Base-by-base conservation (phyloP, 805 yeast genomes). In the Jamesozyma gamospora region DNA sequence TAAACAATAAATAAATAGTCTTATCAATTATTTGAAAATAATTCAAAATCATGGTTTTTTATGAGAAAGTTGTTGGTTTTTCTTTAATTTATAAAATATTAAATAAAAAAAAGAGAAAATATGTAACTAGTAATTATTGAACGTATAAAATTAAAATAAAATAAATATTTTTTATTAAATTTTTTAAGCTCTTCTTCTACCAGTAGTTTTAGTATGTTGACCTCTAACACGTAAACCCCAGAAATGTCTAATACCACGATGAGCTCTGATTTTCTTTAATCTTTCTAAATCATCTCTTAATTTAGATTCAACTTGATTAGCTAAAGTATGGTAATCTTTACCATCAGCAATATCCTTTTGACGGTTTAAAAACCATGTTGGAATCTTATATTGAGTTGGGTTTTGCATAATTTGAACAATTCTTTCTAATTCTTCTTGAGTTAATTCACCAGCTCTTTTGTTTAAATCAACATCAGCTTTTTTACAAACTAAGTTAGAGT, bases 161-260 rank as follows among this genome's bases (percentile, higher is more conserved):
- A 21, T 21, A 21, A 6, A 5, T 21, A n/a, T n/a, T n/a, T n/a
- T 6, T 21, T 21, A 16, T 30, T 35, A 18, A 17, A 32, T 50
- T n/a, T n/a, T n/a, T 56, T 60, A 61, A 53, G 51, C 49, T 60
- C 64, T 69, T 74, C 95, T 88, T 79, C 98, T 87, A 72, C 96
- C 94, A 64, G 99, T 92, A 71, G 98, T 90, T 84, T 92, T 92
- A 82, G 99, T 92, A 79, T 92, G 99, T 80, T 92, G 98, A 77
- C 98, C 98, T 82, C 98, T 87, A 73, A 94, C 98, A 79, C 92
- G 92, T 71, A 92, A 78, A 71, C 96, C 96, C 97, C 96, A 92
- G 90, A 81, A 88, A 80, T 92, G 99, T 82, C 99, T 87, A 74
- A 92, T 82, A 90, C 99, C 99, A 76, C 97, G 81, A 92, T 92